Base-by-base conservation (phyloP, 164 flowering plant genomes). In the Macadamia integrifolia region DNA sequence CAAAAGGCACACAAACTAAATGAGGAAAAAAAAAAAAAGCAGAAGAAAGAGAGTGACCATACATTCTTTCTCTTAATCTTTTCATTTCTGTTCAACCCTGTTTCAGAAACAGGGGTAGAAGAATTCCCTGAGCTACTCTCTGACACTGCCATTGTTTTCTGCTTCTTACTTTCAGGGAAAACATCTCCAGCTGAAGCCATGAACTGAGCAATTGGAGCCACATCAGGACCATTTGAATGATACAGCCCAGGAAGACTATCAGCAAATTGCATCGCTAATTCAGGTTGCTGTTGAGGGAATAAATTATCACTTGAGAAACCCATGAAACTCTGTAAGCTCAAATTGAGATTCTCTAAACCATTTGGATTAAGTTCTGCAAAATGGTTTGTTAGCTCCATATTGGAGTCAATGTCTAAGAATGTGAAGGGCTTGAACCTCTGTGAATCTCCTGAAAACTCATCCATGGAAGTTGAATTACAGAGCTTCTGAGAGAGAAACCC, bases 401-500 rank as follows among this genome's bases (percentile, higher is more conserved):
- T 76, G n/a, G 82, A 64, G 53, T 79, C 74, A 77, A 71, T 64
- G 56, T 74, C 76, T 58, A 75, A 63, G 73, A 69, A 69, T 15
- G 73, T 46, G n/a, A 62, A 65, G n/a, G 77, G 66, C 50, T 76
- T 80, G 71, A 70, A 78, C 70, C 66, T 79, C 52, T 78, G 80
- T 42, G 76, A 43, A 57, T 60, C 62, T 53, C 56, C 74, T 42
- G 65, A 53, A 48, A 76, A 76, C 32, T 78, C 76, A 44, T 73
- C 78, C 84, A 81, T 74, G 35, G 46, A 50, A 48, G 59, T 64
- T 59, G 58, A 68, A 43, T 15, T 50, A 40, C 53, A 65, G 68
- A 56, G 60, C 35, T 60, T 57, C 49, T 43, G 43, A 58, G 69
- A 69, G 57, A 31, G 53, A 10, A 10, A 8, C 53, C 30, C 43